Conservation (phyloP, 2,329 filamentous ascomycete species). For the Zopfia rhizophila region DNA sequence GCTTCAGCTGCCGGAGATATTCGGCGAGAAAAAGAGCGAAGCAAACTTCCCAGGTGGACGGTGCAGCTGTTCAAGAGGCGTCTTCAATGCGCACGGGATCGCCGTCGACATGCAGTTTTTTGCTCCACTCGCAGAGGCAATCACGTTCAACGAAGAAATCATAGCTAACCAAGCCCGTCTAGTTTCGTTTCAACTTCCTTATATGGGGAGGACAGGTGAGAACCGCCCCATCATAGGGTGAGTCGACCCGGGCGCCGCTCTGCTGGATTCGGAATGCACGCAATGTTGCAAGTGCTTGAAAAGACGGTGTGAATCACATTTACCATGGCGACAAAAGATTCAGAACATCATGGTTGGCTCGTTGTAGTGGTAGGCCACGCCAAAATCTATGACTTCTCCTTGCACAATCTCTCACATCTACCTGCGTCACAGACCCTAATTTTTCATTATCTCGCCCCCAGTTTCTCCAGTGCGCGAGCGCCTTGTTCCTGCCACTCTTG, state of each 20-base stretch:
- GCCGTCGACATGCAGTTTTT: too few species aligned
- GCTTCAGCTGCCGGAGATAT: constrained; percentile 26
- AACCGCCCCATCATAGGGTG: constrained; percentile 4
- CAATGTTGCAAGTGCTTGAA: constrained; percentile 4
- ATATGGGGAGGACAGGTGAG: constrained; percentile 6
- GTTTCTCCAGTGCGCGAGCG: constrained; percentile 83
- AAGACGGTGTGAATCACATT: constrained; percentile 5
- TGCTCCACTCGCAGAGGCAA: too few species aligned
- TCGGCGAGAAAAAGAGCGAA: constrained; percentile 12
- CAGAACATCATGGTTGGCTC: background rate
- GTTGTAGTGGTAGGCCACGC: constrained; percentile 1
- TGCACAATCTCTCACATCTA: background rate
- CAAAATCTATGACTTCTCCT: constrained; percentile 5
- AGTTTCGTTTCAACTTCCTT: constrained; percentile 15
- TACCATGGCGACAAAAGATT: background rate
- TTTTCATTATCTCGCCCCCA: constrained; percentile 78
- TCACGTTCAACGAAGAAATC: constrained; percentile 15
- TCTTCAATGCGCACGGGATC: too few species aligned
- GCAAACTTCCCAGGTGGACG: constrained; percentile 4
- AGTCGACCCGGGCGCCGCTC: constrained; percentile 8
- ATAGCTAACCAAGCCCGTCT: background rate
- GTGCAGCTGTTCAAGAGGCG: too few species aligned
- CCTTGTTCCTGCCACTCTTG: constrained; percentile 97
- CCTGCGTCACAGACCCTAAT: constrained; percentile 13
- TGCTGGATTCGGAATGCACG: constrained; percentile 3